Evolutionary conservation across 345 rosid genomes (phyloP).

Genomic region (Pugionium cornutum): DNA sequence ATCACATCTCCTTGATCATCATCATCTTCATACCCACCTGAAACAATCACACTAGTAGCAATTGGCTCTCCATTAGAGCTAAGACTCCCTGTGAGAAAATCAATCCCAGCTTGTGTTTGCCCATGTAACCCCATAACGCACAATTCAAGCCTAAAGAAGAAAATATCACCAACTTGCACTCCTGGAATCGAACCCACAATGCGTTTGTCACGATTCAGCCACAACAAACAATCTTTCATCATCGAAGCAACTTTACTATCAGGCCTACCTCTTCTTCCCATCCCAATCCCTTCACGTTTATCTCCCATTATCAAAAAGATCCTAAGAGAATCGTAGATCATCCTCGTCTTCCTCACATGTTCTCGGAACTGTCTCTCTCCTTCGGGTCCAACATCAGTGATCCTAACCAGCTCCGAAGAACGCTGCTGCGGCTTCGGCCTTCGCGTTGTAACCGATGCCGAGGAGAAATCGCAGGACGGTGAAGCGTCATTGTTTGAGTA

Average conservation of each 20-base stretch:
- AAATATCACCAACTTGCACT: constrained; percentile 69
- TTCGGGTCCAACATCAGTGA: constrained; percentile 57
- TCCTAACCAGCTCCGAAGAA: constrained; percentile 78
- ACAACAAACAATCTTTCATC: constrained; percentile 60
- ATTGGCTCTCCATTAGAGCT: constrained; percentile 83
- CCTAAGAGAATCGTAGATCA: constrained; percentile 65
- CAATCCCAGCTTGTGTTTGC: constrained; percentile 86
- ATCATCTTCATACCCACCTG: constrained; percentile 90
- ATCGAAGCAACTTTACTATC: constrained; percentile 61
- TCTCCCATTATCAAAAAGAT: constrained; percentile 50
- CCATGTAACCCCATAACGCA: constrained; percentile 86
- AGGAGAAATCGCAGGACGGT: neutral
- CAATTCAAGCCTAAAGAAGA: constrained; percentile 78
- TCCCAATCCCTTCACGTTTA: constrained; percentile 28
- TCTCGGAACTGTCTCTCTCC: constrained; percentile 64
- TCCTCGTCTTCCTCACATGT: constrained; percentile 58
- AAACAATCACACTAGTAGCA: constrained; percentile 83
- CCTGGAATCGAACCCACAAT: constrained; percentile 90
- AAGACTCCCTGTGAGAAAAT: constrained; percentile 57
- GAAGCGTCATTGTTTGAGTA: neutral
- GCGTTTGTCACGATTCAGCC: constrained; percentile 80
- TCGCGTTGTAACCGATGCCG: constrained; percentile 22
- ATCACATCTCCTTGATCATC: constrained; percentile 72
- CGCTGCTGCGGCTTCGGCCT: constrained; percentile 41
- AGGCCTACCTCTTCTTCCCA: constrained; percentile 44